phyloP scores from a whole-genome alignment of 176 grass and related monocot species.

The Zea mays region Zm-B73-REFERENCE-NAM-5.0 NC_050101.1:161819001-161819500 shows the following conservation, averaged over 20 bases:
- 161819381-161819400: too few species aligned
- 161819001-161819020: conserved; percentile 76
- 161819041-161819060: conserved; percentile 67
- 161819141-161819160: conserved; percentile 65
- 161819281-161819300: neutral
- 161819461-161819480: too few species aligned
- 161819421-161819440: too few species aligned
- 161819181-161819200: conserved; percentile 37
- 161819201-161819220: conserved; percentile 78
- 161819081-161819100: conserved; percentile 74
- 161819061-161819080: conserved; percentile 66
- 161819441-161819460: too few species aligned
- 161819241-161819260: conserved; percentile 35
- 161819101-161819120: conserved; percentile 58
- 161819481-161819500: too few species aligned
- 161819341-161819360: too few species aligned
- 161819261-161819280: conserved; percentile 40
- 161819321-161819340: too few species aligned
- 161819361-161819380: too few species aligned
- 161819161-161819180: conserved; percentile 43
- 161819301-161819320: conserved; percentile 24
- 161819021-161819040: conserved; percentile 72
- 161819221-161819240: conserved; percentile 56
- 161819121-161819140: conserved; percentile 55
- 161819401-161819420: too few species aligned